phyloP scores from a whole-genome alignment of 345 rosid genomes.

The Carallia pectinifolia region DNA sequence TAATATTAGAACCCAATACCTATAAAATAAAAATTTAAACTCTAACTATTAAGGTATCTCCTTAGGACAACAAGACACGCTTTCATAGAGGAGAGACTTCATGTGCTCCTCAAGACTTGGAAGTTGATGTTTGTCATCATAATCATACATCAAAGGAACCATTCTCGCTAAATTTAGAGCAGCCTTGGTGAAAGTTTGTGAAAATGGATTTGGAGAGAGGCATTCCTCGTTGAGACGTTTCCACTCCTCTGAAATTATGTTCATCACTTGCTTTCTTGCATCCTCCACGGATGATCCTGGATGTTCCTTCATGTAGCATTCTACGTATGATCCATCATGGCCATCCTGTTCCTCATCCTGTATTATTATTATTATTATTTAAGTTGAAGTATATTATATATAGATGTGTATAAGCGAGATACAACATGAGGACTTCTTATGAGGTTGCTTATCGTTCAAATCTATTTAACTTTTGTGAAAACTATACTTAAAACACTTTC shows the following conservation, averaged over 20 bases:
- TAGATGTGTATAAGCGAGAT: too few relatives aligned
- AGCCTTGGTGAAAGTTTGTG: slow-evolving; percentile 35
- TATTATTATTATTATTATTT: background rate
- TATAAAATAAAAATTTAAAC: too few relatives aligned
- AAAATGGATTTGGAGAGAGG: slow-evolving; percentile 29
- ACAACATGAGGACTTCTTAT: too few relatives aligned
- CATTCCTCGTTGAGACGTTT: slow-evolving; percentile 49
- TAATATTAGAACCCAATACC: too few relatives aligned
- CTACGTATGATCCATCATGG: slow-evolving; percentile 55
- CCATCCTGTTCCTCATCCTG: slow-evolving; percentile 61
- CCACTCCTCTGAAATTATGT: slow-evolving; percentile 54
- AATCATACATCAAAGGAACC: slow-evolving; percentile 58
- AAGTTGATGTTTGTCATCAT: slow-evolving; percentile 40
- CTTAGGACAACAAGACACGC: background rate
- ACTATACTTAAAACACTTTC: too few relatives aligned
- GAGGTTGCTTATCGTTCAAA: too few relatives aligned
- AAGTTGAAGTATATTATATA: too few relatives aligned
- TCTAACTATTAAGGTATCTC: too few relatives aligned
- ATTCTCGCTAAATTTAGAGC: slow-evolving; percentile 49
- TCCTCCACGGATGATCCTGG: slow-evolving; percentile 25
- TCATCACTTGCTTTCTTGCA: slow-evolving; percentile 31
- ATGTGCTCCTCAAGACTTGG: slow-evolving; percentile 39
- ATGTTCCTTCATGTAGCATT: slow-evolving; percentile 50
- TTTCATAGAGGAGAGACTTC: slow-evolving; percentile 20
- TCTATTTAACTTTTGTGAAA: too few relatives aligned